Base-by-base conservation (phyloP, 2,329 filamentous ascomycete species). In the Cryphonectria naterciae region DNA sequence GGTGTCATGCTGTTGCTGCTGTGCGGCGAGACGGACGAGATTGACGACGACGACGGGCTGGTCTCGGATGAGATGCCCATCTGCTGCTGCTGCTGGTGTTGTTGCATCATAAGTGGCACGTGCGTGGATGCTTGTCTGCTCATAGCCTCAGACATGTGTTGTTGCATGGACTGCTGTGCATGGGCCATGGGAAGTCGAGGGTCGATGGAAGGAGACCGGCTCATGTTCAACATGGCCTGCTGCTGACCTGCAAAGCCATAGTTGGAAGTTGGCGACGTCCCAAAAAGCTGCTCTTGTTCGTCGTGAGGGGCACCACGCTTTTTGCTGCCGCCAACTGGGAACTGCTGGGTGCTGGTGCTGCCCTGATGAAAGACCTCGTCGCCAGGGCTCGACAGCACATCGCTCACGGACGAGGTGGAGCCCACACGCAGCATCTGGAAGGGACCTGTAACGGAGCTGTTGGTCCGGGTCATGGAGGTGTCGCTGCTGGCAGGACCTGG, bases 381-480 rank as follows among this genome's bases (percentile, higher is more conserved):
- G 1, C 77, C 66, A 10, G 66, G 76, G 4, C 74, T 72, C 5
- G 72, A 71, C 43, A 75, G 75, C 22, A 69, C 69, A 22, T 74
- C 73, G 28, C 73, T 70, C 25, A 67, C 70, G 19, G 80, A 79
- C 6, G 82, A 83, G 39, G 82, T 79, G 1, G 83, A 84, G 46
- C 76, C 74, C 60, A 82, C 75, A 35, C 82, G 77, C 35, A 80
- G 75, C 81, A 85, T 83, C 52, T 79, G 70, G 37, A 72, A 54
- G 4, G 76, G 77, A 46, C 75, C 73, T 2, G 75, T 72, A 22
- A 80, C 74, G 4, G 76, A 77, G 77, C 84, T 85, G 74, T 82
- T 84, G 69, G 82, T 80, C 54, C 83, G 80, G 13, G 82, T 83
- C 75, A 85, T 79, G 39, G 83, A 69, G 0, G 77, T 79, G 49